These are phyloP conservation scores for Monoraphidium neglectum DNA, from an alignment of 139 green algal genomes.

Conservation along the genomic window DNA sequence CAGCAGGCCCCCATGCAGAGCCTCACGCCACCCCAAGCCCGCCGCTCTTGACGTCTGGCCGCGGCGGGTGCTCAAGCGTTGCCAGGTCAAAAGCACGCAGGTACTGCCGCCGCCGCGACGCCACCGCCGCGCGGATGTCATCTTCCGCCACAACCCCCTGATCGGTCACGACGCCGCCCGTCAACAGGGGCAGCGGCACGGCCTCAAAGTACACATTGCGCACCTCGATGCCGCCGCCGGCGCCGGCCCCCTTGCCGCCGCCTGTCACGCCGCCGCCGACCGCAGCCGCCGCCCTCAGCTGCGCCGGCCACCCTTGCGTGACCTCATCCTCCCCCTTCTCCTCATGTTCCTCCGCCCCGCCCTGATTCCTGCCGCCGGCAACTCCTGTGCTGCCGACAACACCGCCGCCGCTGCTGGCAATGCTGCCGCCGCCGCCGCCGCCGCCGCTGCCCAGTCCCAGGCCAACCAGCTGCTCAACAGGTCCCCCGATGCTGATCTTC, in stretches of 20 bases:
- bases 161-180: conserved; percentile 32
- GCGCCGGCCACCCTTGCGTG: neutral
- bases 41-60: neutral
- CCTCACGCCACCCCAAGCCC: no score
- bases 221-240: conserved; percentile 6
- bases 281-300: no score
- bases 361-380: neutral
- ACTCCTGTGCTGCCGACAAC: no score
- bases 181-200: conserved; percentile 31
- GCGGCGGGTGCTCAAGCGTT: neutral
- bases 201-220: conserved; percentile 53
- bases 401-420: neutral
- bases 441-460: neutral
- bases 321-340: conserved; percentile 18
- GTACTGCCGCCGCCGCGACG: neutral
- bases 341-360: conserved; percentile 6
- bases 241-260: neutral
- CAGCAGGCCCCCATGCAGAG: neutral
- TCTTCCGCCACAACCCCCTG: neutral
- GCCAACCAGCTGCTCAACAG: neutral
- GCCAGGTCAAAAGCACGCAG: conserved; percentile 13
- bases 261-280: no score
- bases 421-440: neutral
- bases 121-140: neutral
- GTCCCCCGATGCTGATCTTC: conserved; percentile 33